Evolutionary conservation across 345 rosid species (phyloP).

Genomic region (Syzygium aromaticum): DNA sequence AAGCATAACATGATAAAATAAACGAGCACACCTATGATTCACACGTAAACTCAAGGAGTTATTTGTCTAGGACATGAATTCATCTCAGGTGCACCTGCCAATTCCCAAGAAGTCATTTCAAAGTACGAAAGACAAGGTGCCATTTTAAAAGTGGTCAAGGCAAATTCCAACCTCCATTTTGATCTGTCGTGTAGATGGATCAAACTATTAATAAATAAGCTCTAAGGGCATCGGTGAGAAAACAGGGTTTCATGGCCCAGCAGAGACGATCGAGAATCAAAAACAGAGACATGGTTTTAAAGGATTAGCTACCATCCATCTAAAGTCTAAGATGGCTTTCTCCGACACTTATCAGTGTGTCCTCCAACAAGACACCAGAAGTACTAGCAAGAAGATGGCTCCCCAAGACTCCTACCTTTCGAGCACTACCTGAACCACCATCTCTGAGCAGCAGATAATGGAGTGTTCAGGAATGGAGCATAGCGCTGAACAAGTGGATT

Average conservation of each 20-base stretch:
- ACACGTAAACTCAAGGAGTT: neutral
- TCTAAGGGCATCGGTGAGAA: neutral
- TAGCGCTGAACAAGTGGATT: slow-evolving; percentile 57
- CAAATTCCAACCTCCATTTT: neutral
- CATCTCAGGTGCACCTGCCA: neutral
- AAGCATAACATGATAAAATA: neutral
- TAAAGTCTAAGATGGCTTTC: neutral
- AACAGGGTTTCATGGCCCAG: neutral
- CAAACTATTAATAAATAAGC: neutral
- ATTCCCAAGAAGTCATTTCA: neutral
- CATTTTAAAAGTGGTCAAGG: neutral
- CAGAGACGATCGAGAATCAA: neutral
- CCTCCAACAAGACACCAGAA: neutral
- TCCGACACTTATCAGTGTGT: neutral
- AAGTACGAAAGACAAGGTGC: neutral
- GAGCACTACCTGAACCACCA: slow-evolving; percentile 78
- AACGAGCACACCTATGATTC: neutral
- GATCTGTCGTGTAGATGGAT: neutral
- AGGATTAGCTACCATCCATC: neutral
- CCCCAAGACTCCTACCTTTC: neutral
- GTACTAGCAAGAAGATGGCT: neutral
- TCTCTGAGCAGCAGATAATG: slow-evolving; percentile 59
- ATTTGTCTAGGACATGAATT: neutral
- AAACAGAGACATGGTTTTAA: neutral
- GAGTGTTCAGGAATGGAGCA: slow-evolving; percentile 69